Conservation (phyloP, 495 filamentous ascomycete species). For the Neurospora tetrasperma region DNA sequence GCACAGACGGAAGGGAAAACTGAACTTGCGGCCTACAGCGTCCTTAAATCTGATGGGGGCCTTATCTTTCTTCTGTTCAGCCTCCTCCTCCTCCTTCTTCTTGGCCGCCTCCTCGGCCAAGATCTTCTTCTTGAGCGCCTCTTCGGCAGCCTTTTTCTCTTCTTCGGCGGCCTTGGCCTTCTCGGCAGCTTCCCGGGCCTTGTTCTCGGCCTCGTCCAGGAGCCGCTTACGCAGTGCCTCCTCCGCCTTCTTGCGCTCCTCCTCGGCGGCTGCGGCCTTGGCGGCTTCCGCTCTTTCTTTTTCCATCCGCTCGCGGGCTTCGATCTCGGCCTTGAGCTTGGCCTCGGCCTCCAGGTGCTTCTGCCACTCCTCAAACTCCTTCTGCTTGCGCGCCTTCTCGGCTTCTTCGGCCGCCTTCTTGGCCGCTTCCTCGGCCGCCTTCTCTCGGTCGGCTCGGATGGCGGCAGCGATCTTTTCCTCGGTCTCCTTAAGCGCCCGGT, state of each 20-base stretch:
- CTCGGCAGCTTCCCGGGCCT: conserved; percentile 11
- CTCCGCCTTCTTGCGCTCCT: conserved; percentile 18
- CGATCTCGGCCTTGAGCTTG: conserved; percentile 35
- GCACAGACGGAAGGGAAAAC: conserved; percentile 72
- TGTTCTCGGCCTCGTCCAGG: conserved; percentile 3
- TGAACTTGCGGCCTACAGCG: conserved; percentile 76
- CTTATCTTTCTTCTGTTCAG: conserved; percentile 41
- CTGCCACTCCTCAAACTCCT: conserved; percentile 39
- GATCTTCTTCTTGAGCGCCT: conserved; percentile 35
- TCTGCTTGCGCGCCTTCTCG: conserved; percentile 28
- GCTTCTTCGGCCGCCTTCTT: conserved; percentile 32
- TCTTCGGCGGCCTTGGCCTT: conserved; percentile 22
- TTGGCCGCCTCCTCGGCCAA: conserved; percentile 24
- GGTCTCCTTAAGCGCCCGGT: conserved; percentile 44
- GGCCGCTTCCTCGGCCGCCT: conserved; percentile 32
- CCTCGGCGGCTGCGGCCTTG: conserved; percentile 24
- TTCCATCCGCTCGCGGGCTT: conserved; percentile 32
- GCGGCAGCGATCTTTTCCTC: conserved; percentile 23
- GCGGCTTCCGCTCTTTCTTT: conserved; percentile 23
- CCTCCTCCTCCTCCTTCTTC: conserved; percentile 42
- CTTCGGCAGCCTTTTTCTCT: conserved; percentile 31
- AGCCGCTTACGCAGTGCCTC: conserved; percentile 14
- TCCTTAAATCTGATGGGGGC: conserved; percentile 73
- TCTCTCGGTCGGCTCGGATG: conserved; percentile 19
- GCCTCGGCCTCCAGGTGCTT: conserved; percentile 32